These are phyloP conservation scores for Trichoderma sp. DNA, from an alignment of 2,329 filamentous ascomycete species.

Conservation along the genomic window DNA sequence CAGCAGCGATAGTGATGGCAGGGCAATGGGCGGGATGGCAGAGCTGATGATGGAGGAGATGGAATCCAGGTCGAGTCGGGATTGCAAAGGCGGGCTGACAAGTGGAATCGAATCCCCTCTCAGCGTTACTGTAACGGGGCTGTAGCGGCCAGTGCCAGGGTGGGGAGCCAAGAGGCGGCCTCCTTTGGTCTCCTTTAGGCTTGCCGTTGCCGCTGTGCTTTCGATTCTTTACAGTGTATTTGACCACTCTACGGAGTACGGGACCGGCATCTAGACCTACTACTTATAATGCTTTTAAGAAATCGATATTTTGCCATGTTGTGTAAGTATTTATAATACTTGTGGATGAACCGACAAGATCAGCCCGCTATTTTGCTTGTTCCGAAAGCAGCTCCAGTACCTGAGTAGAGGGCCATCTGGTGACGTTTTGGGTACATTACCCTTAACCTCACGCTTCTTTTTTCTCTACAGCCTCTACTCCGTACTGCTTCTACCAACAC, in stretches of 20 bases:
- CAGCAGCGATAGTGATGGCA: neutral
- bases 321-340: neutral
- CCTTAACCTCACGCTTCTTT: neutral
- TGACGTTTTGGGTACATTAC: neutral
- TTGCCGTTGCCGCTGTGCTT: neutral
- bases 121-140: conserved; percentile 5
- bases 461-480: neutral
- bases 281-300: neutral
- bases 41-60: conserved; percentile 16
- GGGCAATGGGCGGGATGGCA: neutral
- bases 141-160: neutral
- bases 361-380: neutral
- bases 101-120: conserved; percentile 21
- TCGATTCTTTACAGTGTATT: neutral
- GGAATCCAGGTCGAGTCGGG: conserved; percentile 2
- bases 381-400: neutral
- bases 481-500: too few relatives aligned
- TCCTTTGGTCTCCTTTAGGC: conserved; percentile 5
- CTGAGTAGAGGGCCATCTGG: neutral
- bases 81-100: conserved; percentile 20
- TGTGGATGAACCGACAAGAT: neutral
- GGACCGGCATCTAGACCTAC: neutral
- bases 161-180: conserved; percentile 7
- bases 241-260: neutral
- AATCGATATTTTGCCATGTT: neutral